phyloP scores from a whole-genome alignment of 192 early-diverging fungal species.

The Dispira parvispora region DNA sequence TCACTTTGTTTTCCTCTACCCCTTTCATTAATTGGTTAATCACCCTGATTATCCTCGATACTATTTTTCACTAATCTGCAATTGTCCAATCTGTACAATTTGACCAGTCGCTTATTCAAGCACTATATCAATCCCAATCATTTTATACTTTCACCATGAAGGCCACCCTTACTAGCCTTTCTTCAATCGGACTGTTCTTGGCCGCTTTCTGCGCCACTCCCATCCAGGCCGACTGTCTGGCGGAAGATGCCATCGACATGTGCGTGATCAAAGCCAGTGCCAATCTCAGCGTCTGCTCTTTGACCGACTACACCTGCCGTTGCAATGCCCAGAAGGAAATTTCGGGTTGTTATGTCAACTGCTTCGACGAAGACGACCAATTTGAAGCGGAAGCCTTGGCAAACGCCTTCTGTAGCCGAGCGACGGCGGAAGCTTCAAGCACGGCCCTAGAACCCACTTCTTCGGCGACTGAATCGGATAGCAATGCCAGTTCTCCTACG shows the following conservation, averaged over 20 bases:
- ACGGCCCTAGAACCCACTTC: slow-evolving; percentile 10
- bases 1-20: too few species aligned
- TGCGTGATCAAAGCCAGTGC: slow-evolving; percentile 18
- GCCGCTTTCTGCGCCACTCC: background rate
- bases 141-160: too few species aligned
- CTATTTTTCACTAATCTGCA: too few species aligned
- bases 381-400: background rate
- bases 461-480: background rate
- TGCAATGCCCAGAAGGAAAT: slow-evolving; percentile 26
- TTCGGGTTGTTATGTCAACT: slow-evolving; percentile 25
- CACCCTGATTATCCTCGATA: too few species aligned
- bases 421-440: background rate
- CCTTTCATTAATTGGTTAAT: too few species aligned
- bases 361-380: slow-evolving; percentile 16
- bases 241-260: slow-evolving; percentile 22
- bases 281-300: slow-evolving; percentile 20
- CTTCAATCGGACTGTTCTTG: too few species aligned
- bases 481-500: background rate
- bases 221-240: slow-evolving; percentile 14
- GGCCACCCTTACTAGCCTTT: too few species aligned
- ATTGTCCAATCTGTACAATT: too few species aligned
- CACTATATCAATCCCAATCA: too few species aligned
- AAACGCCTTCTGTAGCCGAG: background rate
- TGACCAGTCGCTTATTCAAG: too few species aligned
- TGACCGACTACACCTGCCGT: slow-evolving; percentile 30